Base-by-base conservation (phyloP, 768 basidiomycete genomes). In the Rhodotorula taiwanensis region DNA sequence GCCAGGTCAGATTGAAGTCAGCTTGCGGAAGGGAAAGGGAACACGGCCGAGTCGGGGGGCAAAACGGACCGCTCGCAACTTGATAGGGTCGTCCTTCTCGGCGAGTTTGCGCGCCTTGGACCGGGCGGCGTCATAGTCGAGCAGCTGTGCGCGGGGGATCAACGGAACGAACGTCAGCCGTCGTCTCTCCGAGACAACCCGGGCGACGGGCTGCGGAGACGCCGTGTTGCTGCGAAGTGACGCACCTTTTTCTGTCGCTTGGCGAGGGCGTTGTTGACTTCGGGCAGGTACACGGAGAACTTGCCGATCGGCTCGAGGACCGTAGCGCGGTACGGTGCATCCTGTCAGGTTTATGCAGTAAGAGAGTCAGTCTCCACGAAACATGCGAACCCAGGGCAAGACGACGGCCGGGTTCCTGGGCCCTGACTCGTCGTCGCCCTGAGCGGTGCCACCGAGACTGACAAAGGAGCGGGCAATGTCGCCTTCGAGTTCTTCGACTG, bases 221-320 rank as follows among this genome's bases (percentile, higher is more conserved):
- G n/a, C n/a, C n/a, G n/a, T n/a, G n/a, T n/a, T n/a, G n/a, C n/a
- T n/a, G n/a, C n/a, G n/a, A n/a, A n/a, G n/a, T n/a, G n/a, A 16
- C 31, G 50, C 45, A 89, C 93, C 83, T 98, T 99, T 81, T 99
- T 94, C 78, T 94, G 88, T 56, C 95, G 83, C 77, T 99, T 99
- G 55, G 83, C 64, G 66, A 99, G 90, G 60, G 93, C 89, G 62
- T 93, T 89, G 74, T 95, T 95, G 75, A 97, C 84, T 36, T 89
- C 78, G 5, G 91, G 89, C 77, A 90, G 94, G 76, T 95, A 95
- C 0, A 88, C 86, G 74, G 89, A 90, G 85, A 99, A 89, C 79
- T 93, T 95, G 4, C 93, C 92, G 6, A 97, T 79, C 4, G 95
- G 95, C 73, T 98, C 95, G 58, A 93, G 85, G 53, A 98, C 86